phyloP scores from a whole-genome alignment of 306 rosid genomes.

The Malus fusca region DNA sequence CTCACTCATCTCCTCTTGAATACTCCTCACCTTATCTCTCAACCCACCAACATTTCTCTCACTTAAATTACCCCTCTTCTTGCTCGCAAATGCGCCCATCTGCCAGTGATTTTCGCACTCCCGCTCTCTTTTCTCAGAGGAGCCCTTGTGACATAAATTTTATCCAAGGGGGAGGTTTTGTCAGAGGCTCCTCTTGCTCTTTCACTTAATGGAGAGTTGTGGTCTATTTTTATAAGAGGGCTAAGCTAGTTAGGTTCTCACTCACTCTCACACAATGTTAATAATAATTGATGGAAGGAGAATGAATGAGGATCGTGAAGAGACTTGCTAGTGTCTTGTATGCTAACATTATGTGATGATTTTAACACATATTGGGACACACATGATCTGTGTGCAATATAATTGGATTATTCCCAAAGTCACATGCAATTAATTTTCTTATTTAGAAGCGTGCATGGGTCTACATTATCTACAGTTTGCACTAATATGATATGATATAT shows the following conservation, averaged over 20 bases:
- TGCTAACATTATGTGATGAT: neutral
- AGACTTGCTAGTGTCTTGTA: neutral
- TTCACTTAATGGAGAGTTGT: conserved; percentile 6
- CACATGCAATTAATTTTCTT: conserved; percentile 17
- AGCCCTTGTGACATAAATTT: neutral
- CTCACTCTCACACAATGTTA: neutral
- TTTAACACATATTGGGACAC: conserved; percentile 19
- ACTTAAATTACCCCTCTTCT: conserved; percentile 14
- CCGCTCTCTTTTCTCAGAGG: neutral
- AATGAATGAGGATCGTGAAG: conserved; percentile 19
- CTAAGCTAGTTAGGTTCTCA: neutral
- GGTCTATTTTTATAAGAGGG: neutral
- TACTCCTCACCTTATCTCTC: conserved; percentile 50
- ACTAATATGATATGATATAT: no score
- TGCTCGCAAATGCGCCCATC: conserved; percentile 60
- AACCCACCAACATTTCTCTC: conserved; percentile 29
- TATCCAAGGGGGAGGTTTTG: neutral
- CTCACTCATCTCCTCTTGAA: conserved; percentile 56
- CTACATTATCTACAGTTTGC: neutral
- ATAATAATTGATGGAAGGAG: conserved; percentile 1
- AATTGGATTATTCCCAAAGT: conserved; percentile 21
- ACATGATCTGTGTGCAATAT: conserved; percentile 25
- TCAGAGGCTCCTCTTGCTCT: neutral
- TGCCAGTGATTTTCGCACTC: neutral
- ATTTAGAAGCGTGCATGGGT: neutral